Conservation (phyloP, 164 flowering plant species). For the Brasenia schreberi region DNA sequence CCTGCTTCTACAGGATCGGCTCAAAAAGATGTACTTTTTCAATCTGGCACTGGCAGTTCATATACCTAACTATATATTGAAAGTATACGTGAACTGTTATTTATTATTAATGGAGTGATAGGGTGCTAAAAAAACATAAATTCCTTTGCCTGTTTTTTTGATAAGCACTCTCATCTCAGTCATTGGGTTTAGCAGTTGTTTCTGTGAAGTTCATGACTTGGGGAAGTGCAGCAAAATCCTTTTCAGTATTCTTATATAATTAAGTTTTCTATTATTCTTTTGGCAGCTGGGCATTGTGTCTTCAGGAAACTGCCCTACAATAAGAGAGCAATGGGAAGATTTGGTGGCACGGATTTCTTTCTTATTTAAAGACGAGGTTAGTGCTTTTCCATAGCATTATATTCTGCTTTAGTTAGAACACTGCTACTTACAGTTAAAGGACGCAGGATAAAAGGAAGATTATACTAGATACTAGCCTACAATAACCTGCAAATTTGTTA, state of each 20-base stretch:
- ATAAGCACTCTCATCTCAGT: no score
- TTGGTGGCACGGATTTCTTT: conserved; percentile 44
- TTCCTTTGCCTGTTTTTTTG: background rate
- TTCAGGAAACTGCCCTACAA: conserved; percentile 15
- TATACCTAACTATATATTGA: no score
- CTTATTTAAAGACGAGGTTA: conserved; percentile 73
- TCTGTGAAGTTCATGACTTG: no score
- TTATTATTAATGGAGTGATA: no score
- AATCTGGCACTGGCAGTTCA: no score
- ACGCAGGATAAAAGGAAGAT: no score
- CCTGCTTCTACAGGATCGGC: background rate
- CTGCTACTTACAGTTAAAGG: no score
- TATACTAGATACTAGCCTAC: background rate
- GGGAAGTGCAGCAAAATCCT: background rate
- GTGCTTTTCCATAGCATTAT: background rate
- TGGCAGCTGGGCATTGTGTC: conserved; percentile 64
- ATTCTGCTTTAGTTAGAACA: background rate
- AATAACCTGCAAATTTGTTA: background rate
- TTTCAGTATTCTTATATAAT: background rate
- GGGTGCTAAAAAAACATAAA: no score
- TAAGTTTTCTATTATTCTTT: conserved; percentile 6
- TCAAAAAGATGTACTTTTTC: no score
- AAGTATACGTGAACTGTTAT: no score
- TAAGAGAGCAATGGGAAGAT: conserved; percentile 46
- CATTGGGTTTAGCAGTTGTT: no score